phyloP scores from a whole-genome alignment of 2,329 filamentous ascomycete species.

The Phialemonium atrogriseum region DNA sequence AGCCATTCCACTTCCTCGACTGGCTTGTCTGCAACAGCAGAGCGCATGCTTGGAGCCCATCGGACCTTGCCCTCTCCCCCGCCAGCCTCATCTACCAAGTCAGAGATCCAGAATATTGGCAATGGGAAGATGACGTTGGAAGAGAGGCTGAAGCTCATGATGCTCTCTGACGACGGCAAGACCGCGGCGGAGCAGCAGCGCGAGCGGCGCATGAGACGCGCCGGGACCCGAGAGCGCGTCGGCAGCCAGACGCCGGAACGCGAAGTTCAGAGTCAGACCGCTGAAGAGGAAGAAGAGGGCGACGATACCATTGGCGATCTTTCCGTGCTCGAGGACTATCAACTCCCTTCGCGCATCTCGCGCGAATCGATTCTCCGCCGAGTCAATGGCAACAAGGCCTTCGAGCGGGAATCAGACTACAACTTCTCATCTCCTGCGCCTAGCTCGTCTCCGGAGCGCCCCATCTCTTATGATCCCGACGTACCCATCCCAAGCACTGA shows the following conservation, averaged over 20 bases:
- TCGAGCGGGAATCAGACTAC: constrained; percentile 53
- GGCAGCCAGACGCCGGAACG: constrained; percentile 36
- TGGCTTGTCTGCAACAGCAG: constrained; percentile 61
- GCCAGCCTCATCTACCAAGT: constrained; percentile 60
- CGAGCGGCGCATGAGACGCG: constrained; percentile 61
- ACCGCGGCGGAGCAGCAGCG: constrained; percentile 57
- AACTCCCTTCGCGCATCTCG: constrained; percentile 72
- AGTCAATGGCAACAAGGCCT: constrained; percentile 57
- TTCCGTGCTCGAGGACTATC: constrained; percentile 52
- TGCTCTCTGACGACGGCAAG: constrained; percentile 64
- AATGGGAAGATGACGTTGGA: constrained; percentile 74
- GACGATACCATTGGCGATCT: constrained; percentile 55
- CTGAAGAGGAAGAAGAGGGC: constrained; percentile 39
- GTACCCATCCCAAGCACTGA: constrained; percentile 85
- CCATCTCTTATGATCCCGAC: constrained; percentile 67
- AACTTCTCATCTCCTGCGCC: constrained; percentile 55
- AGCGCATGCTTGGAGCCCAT: constrained; percentile 59
- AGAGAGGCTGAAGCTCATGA: constrained; percentile 81
- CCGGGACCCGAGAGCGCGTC: constrained; percentile 39
- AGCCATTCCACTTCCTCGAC: constrained; percentile 48
- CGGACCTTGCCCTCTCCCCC: constrained; percentile 68
- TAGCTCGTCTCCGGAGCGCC: constrained; percentile 46
- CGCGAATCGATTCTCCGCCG: constrained; percentile 88
- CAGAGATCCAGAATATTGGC: constrained; percentile 69
- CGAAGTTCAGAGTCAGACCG: constrained; percentile 20